Conservation (phyloP, 805 yeast species). For the Metschnikowia borealis region DNA sequence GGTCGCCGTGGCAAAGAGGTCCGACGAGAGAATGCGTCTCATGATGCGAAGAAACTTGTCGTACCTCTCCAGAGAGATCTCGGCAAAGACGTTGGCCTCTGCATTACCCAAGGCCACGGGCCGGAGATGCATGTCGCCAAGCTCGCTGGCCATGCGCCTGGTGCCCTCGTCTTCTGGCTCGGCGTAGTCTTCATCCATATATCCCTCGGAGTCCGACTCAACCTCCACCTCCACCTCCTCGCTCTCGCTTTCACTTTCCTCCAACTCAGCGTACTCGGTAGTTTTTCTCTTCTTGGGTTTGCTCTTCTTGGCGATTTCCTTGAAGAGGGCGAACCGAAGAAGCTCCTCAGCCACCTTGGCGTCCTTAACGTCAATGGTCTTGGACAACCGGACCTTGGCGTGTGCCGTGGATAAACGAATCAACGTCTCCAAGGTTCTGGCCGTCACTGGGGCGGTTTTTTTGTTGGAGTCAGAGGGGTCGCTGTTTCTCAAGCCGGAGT, state of each 20-base stretch:
- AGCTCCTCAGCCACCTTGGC: conserved; percentile 83
- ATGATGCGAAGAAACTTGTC: conserved; percentile 26
- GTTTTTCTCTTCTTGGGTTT: conserved; percentile 27
- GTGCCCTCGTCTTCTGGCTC: neutral
- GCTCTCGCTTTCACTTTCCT: conserved; percentile 31
- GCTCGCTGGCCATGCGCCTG: conserved; percentile 10
- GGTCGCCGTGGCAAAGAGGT: conserved; percentile 28
- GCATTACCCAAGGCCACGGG: conserved; percentile 26
- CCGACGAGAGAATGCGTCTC: conserved; percentile 31
- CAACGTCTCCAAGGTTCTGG: conserved; percentile 95
- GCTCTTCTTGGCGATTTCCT: conserved; percentile 51
- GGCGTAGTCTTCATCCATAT: conserved; percentile 6
- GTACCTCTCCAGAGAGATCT: conserved; percentile 33
- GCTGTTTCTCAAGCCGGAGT: conserved; percentile 72
- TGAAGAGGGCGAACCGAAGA: conserved; percentile 80
- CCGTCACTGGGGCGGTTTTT: conserved; percentile 90
- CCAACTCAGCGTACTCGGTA: conserved; percentile 18
- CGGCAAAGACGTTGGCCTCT: conserved; percentile 18
- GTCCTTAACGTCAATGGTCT: conserved; percentile 68
- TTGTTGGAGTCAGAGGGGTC: conserved; percentile 59
- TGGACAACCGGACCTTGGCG: conserved; percentile 88
- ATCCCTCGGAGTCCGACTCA: conserved; percentile 19
- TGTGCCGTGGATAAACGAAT: conserved; percentile 95
- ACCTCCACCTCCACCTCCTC: conserved; percentile 20
- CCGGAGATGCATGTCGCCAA: conserved; percentile 30